Conservation (phyloP, 306 rosid species). For the Begonia fuchsioides region DNA sequence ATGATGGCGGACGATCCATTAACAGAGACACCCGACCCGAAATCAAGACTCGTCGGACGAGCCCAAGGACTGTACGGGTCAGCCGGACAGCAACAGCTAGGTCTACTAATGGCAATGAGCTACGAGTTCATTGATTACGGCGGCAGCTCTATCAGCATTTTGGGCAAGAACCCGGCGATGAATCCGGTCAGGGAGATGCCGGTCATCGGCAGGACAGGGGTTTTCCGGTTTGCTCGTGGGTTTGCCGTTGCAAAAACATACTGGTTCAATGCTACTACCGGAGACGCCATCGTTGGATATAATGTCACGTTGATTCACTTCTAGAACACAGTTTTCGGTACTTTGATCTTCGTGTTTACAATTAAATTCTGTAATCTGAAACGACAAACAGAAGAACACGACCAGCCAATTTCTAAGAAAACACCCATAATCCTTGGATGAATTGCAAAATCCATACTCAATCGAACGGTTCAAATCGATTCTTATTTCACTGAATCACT, state of each 20-base stretch:
- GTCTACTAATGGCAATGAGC: constrained; percentile 47
- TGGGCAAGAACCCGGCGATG: constrained; percentile 44
- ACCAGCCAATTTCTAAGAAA: too few relatives aligned
- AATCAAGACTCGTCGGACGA: constrained; percentile 51
- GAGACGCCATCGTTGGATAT: constrained; percentile 72
- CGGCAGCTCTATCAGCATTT: constrained; percentile 48
- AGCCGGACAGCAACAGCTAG: constrained; percentile 41
- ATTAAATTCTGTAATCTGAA: too few relatives aligned
- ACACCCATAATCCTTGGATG: too few relatives aligned
- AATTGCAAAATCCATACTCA: too few relatives aligned
- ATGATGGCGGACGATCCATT: constrained; percentile 65
- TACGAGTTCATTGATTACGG: constrained; percentile 37
- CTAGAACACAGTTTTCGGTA: too few relatives aligned
- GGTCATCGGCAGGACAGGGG: constrained; percentile 62
- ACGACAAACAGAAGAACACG: too few relatives aligned
- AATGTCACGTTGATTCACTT: constrained; percentile 58
- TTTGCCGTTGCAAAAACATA: constrained; percentile 47
- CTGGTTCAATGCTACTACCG: constrained; percentile 24
- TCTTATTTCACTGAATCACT: too few relatives aligned
- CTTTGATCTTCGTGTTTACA: too few relatives aligned
- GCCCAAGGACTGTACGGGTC: constrained; percentile 74
- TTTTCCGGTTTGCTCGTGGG: constrained; percentile 67
- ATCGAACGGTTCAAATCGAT: too few relatives aligned
- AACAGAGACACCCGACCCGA: constrained; percentile 53
- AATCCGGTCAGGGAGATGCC: constrained; percentile 55